phyloP scores from a whole-genome alignment of 192 early-diverging fungal genomes.

The Coemansia sp. region DNA sequence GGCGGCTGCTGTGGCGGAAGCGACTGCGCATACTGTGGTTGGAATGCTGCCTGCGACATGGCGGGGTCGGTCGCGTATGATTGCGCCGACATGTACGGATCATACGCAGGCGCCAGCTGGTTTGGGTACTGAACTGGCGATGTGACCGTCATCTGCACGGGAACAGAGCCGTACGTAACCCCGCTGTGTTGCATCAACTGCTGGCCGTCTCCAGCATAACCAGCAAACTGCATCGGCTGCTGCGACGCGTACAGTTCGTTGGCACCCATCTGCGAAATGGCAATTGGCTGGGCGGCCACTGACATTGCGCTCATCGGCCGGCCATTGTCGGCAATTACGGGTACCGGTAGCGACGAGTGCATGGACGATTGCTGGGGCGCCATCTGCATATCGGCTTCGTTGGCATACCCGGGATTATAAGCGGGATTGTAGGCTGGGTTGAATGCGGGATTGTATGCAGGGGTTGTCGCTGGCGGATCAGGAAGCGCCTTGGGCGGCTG shows the following conservation, averaged over 20 bases:
- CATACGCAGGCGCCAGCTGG: background rate
- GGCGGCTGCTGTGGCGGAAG: background rate
- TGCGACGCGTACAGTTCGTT: conserved; percentile 3
- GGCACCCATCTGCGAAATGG: conserved; percentile 1
- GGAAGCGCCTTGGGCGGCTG: conserved; percentile 17
- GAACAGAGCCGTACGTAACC: conserved; percentile 1
- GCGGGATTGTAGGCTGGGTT: conserved; percentile 18
- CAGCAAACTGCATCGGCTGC: conserved; percentile 2
- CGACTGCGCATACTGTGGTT: background rate
- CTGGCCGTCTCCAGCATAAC: background rate
- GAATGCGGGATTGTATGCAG: conserved; percentile 20
- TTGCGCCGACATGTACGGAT: conserved; percentile 11
- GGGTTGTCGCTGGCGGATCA: conserved; percentile 10
- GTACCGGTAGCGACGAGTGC: conserved; percentile 4
- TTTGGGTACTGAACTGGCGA: conserved; percentile 9
- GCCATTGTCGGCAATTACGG: background rate
- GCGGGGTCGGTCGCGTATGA: background rate
- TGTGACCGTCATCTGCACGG: background rate
- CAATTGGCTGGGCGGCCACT: conserved; percentile 1
- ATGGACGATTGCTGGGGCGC: conserved; percentile 1
- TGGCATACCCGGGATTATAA: conserved; percentile 25
- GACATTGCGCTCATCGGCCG: conserved; percentile 7
- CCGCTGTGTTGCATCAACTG: conserved; percentile 1
- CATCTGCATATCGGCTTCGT: conserved; percentile 3
- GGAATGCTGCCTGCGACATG: conserved; percentile 2